phyloP scores from a whole-genome alignment of 352 stramenopile species.

The Pythium volutum region DNA sequence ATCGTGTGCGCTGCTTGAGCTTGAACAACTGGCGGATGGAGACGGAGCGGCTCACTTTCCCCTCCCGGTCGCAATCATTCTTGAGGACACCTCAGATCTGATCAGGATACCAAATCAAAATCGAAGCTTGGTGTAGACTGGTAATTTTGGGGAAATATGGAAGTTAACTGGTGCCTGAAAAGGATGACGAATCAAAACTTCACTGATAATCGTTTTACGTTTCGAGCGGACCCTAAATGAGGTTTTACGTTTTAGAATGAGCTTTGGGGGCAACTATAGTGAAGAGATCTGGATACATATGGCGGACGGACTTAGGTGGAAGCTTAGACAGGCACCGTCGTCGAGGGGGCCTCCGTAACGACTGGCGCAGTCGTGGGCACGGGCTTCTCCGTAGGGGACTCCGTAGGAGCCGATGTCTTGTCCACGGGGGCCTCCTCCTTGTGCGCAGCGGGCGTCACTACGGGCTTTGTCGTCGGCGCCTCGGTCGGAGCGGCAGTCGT shows the following conservation, averaged over 20 bases:
- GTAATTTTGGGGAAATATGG: background rate
- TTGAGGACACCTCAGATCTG: background rate
- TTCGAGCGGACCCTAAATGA: background rate
- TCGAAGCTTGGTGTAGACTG: background rate
- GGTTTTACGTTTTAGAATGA: background rate
- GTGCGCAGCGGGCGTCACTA: background rate
- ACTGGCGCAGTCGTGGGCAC: background rate
- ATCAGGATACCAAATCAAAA: background rate
- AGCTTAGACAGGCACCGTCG: background rate
- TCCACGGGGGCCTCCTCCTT: background rate
- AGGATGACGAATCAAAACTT: background rate
- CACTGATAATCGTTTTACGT: background rate
- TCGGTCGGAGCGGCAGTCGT: slow-evolving; percentile 1
- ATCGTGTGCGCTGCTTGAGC: background rate
- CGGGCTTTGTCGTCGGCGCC: background rate
- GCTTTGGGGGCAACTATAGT: no score
- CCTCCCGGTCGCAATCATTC: background rate
- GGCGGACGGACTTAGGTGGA: background rate
- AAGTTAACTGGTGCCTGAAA: background rate
- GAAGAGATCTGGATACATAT: background rate
- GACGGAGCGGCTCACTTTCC: background rate
- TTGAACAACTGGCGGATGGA: background rate
- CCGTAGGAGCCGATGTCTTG: background rate
- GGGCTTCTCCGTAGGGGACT: background rate
- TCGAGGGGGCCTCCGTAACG: background rate